Conservation (phyloP, 2,329 filamentous ascomycete genomes). For the Pseudocercospora fuligena region DNA sequence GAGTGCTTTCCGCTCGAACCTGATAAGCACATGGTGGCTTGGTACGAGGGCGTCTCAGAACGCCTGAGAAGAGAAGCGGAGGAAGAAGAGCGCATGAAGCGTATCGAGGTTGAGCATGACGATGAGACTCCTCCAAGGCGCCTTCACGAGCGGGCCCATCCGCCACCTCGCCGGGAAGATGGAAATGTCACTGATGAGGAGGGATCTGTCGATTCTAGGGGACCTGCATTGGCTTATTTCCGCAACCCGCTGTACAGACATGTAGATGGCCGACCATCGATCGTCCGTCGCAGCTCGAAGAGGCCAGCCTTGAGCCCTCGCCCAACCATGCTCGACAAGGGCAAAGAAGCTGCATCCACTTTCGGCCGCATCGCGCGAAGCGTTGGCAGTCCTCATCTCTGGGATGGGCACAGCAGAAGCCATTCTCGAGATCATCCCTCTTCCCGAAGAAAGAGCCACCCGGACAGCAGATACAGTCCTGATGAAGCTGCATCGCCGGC, state of each 20-base stretch:
- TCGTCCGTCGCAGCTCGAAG: constrained; percentile 46
- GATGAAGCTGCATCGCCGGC: constrained; percentile 23
- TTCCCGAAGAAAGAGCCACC: constrained; percentile 29
- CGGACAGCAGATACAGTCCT: constrained; percentile 34
- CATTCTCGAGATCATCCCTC: constrained; percentile 32
- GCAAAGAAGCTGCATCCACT: constrained; percentile 42
- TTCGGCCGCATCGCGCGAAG: constrained; percentile 43
- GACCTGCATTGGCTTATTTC: constrained; percentile 54
- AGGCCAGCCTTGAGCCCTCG: constrained; percentile 39
- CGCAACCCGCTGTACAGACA: constrained; percentile 56
- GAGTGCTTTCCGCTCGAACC: constrained; percentile 72
- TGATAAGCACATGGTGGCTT: constrained; percentile 79
- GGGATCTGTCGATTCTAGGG: constrained; percentile 49
- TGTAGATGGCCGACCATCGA: constrained; percentile 48
- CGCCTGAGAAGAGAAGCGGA: constrained; percentile 69
- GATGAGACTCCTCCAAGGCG: constrained; percentile 25
- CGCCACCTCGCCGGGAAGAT: constrained; percentile 26
- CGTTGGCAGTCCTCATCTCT: constrained; percentile 43
- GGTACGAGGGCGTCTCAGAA: constrained; percentile 80
- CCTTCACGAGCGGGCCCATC: constrained; percentile 27
- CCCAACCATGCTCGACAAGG: constrained; percentile 41
- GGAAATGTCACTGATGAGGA: constrained; percentile 40
- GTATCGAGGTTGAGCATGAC: constrained; percentile 35
- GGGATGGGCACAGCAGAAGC: constrained; percentile 41
- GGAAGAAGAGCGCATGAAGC: constrained; percentile 42